Percentiles rank a stretch among this genome's conserved stretches.
phyloP scores from a whole-genome alignment of 202 grass and related monocot genomes.

The Digitaria exilis region DNA sequence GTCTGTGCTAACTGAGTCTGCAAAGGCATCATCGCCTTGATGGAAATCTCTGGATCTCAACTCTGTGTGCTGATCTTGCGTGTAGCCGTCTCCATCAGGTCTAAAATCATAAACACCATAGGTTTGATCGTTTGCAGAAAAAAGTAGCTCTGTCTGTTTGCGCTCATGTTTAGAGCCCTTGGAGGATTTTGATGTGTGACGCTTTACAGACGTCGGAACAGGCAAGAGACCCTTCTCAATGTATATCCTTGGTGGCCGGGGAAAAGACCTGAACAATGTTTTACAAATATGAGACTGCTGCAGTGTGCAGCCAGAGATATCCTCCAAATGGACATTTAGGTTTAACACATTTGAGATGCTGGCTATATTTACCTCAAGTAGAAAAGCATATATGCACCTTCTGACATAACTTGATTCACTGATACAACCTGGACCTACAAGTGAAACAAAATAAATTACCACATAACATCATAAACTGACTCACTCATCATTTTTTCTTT shows the following conservation, averaged over 20 bases:
- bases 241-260: conserved; percentile 76
- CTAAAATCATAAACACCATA: conserved; percentile 67
- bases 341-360: not conserved
- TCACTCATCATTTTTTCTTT: conserved; percentile 1
- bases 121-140: conserved; percentile 44
- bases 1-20: conserved; percentile 64
- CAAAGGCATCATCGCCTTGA: conserved; percentile 45
- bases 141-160: conserved; percentile 33
- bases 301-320: conserved; percentile 11
- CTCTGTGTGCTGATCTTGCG: conserved; percentile 38
- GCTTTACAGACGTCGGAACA: conserved; percentile 46
- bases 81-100: conserved; percentile 47
- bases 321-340: not conserved
- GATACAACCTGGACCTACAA: conserved; percentile 83
- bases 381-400: conserved; percentile 99
- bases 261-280: conserved; percentile 78
- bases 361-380: conserved; percentile 78
- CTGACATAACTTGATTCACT: conserved; percentile 94
- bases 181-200: conserved; percentile 55
- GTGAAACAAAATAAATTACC: conserved; percentile 9
- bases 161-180: conserved; percentile 63
- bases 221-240: conserved; percentile 58
- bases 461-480: not conserved
- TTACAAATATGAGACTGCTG: conserved; percentile 36
- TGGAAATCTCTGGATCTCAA: conserved; percentile 46